Evolutionary conservation across 139 green algal genomes (phyloP).

Genomic region (Micractinium conductrix): DNA sequence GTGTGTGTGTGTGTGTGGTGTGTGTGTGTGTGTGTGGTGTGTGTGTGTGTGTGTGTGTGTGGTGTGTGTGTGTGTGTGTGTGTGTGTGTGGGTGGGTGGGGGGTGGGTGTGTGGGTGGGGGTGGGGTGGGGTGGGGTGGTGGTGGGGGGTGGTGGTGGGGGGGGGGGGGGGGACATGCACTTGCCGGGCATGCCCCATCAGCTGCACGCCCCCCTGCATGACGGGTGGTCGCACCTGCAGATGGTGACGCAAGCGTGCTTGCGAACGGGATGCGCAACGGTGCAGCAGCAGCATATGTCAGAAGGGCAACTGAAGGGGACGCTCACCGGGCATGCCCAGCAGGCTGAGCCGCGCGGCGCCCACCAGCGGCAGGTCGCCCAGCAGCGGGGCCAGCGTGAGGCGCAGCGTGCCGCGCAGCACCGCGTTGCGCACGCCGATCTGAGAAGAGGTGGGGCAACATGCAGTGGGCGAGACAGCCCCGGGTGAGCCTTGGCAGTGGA

Average conservation of each 20-base stretch:
- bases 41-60: neutral
- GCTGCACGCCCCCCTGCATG: neutral
- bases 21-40: too few relatives aligned
- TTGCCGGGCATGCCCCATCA: neutral
- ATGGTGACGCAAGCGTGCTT: neutral
- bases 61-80: neutral
- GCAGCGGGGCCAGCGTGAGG: slow-evolving; percentile 21
- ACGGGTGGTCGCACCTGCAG: neutral
- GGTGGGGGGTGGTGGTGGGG: too few relatives aligned
- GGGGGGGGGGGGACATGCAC: too few relatives aligned
- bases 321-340: slow-evolving; percentile 4
- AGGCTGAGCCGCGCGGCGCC: neutral
- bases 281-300: neutral
- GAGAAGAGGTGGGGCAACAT: neutral
- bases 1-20: neutral
- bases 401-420: slow-evolving; percentile 15
- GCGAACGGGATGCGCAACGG: neutral
- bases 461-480: neutral
- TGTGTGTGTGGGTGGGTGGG: neutral
- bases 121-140: too few relatives aligned
- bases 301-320: neutral
- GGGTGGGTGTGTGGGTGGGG: neutral
- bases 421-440: slow-evolving; percentile 10
- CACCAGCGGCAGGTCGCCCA: slow-evolving; percentile 21
- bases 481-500: neutral